These are phyloP conservation scores for Terfezia boudieri DNA, from an alignment of 495 filamentous ascomycete genomes.

Conservation along the genomic window DNA sequence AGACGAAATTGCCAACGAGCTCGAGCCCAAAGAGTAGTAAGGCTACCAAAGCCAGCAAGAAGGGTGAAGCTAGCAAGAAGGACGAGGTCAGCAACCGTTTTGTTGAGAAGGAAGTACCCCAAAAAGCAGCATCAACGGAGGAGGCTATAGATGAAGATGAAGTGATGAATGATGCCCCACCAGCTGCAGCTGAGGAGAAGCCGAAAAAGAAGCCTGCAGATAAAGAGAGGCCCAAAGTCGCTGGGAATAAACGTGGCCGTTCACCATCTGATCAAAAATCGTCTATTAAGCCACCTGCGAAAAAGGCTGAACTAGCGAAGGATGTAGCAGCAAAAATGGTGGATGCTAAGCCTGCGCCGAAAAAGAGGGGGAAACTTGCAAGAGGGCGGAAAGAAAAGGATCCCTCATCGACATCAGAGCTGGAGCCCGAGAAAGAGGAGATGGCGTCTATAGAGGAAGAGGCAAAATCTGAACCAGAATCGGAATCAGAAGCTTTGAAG, in stretches of 20 bases:
- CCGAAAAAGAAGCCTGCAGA: conserved; percentile 1
- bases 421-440: background rate
- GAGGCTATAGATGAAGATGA: conserved; percentile 3
- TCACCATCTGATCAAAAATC: background rate
- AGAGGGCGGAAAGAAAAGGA: conserved; percentile 11
- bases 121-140: conserved; percentile 6
- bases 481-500: conserved; percentile 7
- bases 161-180: conserved; percentile 1
- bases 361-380: conserved; percentile 8
- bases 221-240: background rate
- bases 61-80: conserved; percentile 16
- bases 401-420: conserved; percentile 1
- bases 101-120: background rate
- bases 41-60: background rate
- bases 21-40: no score
- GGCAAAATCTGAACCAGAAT: background rate
- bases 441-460: conserved; percentile 1
- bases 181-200: conserved; percentile 9
- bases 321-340: background rate
- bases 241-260: conserved; percentile 8
- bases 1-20: conserved; percentile 31
- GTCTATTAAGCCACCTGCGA: conserved; percentile 2
- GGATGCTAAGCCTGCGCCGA: background rate
- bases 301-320: conserved; percentile 20
- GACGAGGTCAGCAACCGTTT: conserved; percentile 20